These are phyloP conservation scores for Auricularia auricula-judae DNA, from an alignment of 768 basidiomycete species.

Conservation along the genomic window DNA sequence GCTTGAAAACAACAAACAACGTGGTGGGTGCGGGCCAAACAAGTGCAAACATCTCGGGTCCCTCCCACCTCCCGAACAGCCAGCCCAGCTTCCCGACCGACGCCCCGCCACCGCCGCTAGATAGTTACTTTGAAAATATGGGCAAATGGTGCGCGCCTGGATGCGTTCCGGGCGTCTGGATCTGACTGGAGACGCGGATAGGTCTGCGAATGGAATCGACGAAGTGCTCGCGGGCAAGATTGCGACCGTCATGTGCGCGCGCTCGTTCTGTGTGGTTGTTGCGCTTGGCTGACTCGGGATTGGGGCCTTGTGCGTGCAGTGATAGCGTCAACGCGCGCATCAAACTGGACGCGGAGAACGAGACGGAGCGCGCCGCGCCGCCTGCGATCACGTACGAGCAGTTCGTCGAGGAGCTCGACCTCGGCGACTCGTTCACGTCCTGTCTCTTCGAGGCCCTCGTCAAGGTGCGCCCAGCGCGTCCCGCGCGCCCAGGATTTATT, in stretches of 20 bases:
- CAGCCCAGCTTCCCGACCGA: too few species aligned
- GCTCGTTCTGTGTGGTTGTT: neutral
- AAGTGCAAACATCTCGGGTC: too few species aligned
- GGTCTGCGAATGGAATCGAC: conserved; percentile 24
- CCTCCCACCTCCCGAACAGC: too few species aligned
- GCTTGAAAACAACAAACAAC: too few species aligned
- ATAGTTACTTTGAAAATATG: neutral
- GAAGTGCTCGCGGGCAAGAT: conserved; percentile 66
- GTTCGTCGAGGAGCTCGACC: conserved; percentile 68
- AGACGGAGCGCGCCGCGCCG: conserved; percentile 24
- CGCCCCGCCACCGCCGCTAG: too few species aligned
- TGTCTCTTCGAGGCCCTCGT: conserved; percentile 66
- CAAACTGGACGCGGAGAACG: conserved; percentile 35
- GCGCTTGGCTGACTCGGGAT: neutral
- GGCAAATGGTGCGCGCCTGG: neutral
- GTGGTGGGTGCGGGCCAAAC: too few species aligned
- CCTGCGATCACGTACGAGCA: conserved; percentile 59
- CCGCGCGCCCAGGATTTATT: conserved; percentile 4
- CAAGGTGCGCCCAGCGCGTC: conserved; percentile 38
- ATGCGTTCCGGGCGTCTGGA: neutral
- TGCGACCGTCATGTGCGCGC: conserved; percentile 61
- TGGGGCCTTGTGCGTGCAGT: conserved; percentile 1
- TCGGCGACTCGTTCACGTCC: conserved; percentile 71
- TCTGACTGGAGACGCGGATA: neutral
- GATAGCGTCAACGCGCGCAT: conserved; percentile 57